Percentiles rank a stretch among this genome's conserved stretches.
These are phyloP conservation scores for Meyerozyma athensensis DNA, from an alignment of 1,139 yeast species.

Conservation along the genomic window DNA sequence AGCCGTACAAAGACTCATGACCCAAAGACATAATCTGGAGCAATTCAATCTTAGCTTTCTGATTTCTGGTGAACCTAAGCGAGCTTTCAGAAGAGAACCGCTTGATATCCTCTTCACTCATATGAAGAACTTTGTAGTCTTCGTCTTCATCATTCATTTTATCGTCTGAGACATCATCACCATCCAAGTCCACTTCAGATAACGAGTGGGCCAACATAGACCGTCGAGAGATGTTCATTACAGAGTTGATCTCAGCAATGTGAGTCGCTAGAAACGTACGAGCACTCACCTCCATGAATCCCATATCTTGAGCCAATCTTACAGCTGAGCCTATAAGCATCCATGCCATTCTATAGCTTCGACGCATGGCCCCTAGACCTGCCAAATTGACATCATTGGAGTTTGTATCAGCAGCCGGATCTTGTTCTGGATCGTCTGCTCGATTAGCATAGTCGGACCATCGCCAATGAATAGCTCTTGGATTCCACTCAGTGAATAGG, in stretches of 20 bases:
- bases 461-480: constrained; percentile 86
- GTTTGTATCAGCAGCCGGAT: constrained; percentile 8
- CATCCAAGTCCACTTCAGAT: constrained; percentile 57
- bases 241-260: constrained; percentile 72
- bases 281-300: constrained; percentile 68
- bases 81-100: constrained; percentile 22
- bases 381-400: constrained; percentile 49
- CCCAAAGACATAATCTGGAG: constrained; percentile 77
- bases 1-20: constrained; percentile 75
- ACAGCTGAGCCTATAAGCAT: constrained; percentile 87
- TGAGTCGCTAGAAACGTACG: constrained; percentile 80
- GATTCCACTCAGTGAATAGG: constrained; percentile 93
- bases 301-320: constrained; percentile 83
- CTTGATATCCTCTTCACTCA: constrained; percentile 37
- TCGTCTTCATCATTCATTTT: constrained; percentile 23
- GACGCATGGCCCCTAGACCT: constrained; percentile 79
- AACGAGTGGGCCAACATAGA: constrained; percentile 66
- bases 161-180: constrained; percentile 34
- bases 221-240: constrained; percentile 65
- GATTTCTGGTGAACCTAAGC: constrained; percentile 52
- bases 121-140: constrained; percentile 28
- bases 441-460: constrained; percentile 83
- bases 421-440: constrained; percentile 27
- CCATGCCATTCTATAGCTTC: constrained; percentile 91
- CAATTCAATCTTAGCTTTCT: constrained; percentile 75